Percentiles rank a stretch among this genome's conserved stretches.
Evolutionary conservation across 257 asterid species (phyloP).

Genomic region (Rhazya stricta): DNA sequence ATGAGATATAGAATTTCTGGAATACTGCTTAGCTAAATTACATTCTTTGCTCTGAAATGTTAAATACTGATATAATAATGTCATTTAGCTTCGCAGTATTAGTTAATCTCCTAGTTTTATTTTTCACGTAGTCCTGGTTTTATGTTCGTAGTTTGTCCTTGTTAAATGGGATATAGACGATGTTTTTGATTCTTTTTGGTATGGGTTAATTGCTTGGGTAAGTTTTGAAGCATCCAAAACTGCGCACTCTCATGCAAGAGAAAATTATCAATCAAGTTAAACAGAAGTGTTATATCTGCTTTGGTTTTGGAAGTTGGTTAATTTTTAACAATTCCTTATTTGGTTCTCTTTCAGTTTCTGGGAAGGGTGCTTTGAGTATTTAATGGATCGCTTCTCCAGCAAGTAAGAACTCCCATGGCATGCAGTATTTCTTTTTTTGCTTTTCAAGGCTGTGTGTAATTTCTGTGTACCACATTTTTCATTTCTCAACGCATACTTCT

Average conservation of each 20-base stretch:
- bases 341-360: constrained; percentile 64
- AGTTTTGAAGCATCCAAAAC: not conserved
- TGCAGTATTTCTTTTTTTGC: too few relatives aligned
- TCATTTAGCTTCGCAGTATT: not conserved
- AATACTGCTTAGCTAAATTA: too few relatives aligned
- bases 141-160: not conserved
- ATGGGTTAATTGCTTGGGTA: not conserved
- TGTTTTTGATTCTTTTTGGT: not conserved
- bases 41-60: not conserved
- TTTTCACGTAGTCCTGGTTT: not conserved
- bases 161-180: not conserved
- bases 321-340: constrained; percentile 2
- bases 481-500: not conserved
- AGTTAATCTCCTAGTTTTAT: not conserved
- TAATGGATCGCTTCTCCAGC: constrained; percentile 83
- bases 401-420: constrained; percentile 38
- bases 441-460: not conserved
- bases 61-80: not conserved
- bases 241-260: not conserved
- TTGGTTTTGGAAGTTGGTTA: not conserved
- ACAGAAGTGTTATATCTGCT: not conserved
- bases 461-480: not conserved
- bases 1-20: too few relatives aligned
- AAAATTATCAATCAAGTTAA: not conserved
- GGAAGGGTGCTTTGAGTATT: constrained; percentile 87